Evolutionary conservation across 257 asterid species (phyloP).

Genomic region (Solanum lignicaule): DNA sequence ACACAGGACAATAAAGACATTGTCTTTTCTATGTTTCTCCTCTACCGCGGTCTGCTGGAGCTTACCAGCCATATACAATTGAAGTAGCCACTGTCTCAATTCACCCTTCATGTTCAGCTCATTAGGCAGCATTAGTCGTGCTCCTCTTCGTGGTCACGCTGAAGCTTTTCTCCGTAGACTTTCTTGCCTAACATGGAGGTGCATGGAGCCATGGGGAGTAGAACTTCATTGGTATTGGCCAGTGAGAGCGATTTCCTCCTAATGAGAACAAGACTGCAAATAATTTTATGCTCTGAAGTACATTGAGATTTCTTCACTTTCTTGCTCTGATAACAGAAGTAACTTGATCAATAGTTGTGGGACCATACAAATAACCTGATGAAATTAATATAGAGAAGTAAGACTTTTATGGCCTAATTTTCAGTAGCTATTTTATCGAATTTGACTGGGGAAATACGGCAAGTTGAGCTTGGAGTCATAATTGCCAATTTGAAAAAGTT

Average conservation of each 20-base stretch:
- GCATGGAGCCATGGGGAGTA: not conserved
- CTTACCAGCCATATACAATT: not conserved
- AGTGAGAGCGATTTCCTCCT: not conserved
- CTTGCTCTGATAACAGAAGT: not conserved
- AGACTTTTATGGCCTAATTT: not conserved
- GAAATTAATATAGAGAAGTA: not conserved
- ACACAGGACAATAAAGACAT: not conserved
- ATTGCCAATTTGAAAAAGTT: not conserved
- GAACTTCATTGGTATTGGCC: not conserved
- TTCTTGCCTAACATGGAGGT: not conserved
- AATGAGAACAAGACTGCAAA: not conserved
- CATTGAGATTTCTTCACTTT: not conserved
- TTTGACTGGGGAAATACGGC: not conserved
- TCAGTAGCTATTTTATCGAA: not conserved
- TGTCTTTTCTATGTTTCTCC: not conserved
- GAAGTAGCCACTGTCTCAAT: not conserved
- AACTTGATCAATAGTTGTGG: not conserved
- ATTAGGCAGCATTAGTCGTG: not conserved
- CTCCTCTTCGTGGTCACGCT: not conserved
- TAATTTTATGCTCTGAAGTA: not conserved
- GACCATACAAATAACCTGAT: not conserved
- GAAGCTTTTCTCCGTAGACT: not conserved
- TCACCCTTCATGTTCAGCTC: not conserved
- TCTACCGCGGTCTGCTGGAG: not conserved
- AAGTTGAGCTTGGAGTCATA: not conserved